Evolutionary conservation across 352 stramenopile genomes (phyloP).

Genomic region (Pythium angustatum): DNA sequence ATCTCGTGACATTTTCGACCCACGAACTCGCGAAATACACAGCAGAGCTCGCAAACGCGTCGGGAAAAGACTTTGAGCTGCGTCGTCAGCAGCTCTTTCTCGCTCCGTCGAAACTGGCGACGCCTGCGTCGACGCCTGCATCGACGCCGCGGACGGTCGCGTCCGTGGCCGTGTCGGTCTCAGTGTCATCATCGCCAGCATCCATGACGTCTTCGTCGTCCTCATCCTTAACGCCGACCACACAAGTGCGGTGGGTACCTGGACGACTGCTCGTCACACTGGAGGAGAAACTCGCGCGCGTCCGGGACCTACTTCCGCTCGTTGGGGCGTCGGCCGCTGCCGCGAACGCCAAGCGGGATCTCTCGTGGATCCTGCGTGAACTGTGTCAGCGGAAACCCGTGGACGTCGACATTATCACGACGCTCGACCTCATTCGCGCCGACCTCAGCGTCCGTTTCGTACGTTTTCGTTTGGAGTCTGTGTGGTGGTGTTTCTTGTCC

Average conservation of each 20-base stretch:
- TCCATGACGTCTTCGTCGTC: conserved; percentile 2
- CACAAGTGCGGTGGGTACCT: too few relatives aligned
- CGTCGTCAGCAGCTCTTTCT: conserved; percentile 52
- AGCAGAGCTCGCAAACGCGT: conserved; percentile 40
- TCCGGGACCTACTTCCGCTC: conserved; percentile 21
- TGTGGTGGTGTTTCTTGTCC: not conserved
- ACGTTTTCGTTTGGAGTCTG: conserved; percentile 35
- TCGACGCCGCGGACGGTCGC: not conserved
- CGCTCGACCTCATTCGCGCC: conserved; percentile 77
- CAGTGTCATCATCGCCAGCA: not conserved
- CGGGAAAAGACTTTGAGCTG: conserved; percentile 54
- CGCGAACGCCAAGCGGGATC: conserved; percentile 31
- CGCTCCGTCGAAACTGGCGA: not conserved
- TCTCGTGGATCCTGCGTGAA: conserved; percentile 58
- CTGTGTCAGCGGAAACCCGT: conserved; percentile 42
- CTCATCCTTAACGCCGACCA: not conserved
- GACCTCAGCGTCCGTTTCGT: conserved; percentile 79
- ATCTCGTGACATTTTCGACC: conserved; percentile 40
- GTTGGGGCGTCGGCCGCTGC: conserved; percentile 23
- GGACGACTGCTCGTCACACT: conserved; percentile 15
- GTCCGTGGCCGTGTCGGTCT: too few relatives aligned
- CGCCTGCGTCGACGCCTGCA: conserved; percentile 5
- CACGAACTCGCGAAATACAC: conserved; percentile 38
- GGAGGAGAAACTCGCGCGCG: conserved; percentile 23
- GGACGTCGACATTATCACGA: conserved; percentile 67